Evolutionary conservation across 148 eudicot genomes (phyloP).

Genomic region (Silene latifolia): DNA sequence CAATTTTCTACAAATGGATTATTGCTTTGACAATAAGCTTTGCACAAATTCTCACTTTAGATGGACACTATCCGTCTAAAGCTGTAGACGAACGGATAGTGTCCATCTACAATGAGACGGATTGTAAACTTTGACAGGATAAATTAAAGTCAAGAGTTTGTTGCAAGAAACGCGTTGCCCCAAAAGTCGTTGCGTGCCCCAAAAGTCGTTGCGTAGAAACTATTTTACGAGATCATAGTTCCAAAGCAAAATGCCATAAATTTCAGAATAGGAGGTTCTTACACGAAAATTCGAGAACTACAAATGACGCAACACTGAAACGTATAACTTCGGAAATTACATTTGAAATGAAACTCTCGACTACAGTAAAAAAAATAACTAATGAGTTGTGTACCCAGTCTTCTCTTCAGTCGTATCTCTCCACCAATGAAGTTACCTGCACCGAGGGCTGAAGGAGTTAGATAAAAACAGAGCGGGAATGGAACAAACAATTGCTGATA

Average conservation of each 20-base stretch:
- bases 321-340: neutral
- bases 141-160: no score
- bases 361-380: conserved; percentile 4
- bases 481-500: neutral
- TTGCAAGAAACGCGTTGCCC: no score
- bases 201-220: no score
- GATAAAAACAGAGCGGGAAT: neutral
- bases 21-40: no score
- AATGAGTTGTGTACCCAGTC: neutral
- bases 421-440: conserved; percentile 16
- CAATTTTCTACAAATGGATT: no score
- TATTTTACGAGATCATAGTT: no score
- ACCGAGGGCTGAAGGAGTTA: neutral
- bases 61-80: no score
- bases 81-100: no score
- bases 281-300: neutral
- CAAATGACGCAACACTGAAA: neutral
- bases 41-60: no score
- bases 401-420: conserved; percentile 15
- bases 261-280: neutral
- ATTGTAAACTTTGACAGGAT: no score
- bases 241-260: neutral
- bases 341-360: neutral
- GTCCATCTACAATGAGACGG: no score
- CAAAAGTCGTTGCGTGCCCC: no score